Conservation (phyloP, 345 rosid species). For the Salix brachista region DNA sequence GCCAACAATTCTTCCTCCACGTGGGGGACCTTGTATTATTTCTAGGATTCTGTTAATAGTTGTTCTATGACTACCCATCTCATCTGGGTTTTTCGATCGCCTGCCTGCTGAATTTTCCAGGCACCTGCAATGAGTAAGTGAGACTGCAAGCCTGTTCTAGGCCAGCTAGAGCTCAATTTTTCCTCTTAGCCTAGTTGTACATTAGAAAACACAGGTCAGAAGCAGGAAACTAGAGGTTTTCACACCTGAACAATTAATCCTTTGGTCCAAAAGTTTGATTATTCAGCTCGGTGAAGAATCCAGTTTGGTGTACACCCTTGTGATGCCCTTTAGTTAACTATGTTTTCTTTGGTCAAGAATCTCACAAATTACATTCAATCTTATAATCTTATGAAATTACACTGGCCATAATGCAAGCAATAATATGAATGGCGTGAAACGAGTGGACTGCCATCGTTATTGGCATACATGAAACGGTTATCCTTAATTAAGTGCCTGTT, state of each 20-base stretch:
- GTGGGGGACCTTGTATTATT: conserved; percentile 2
- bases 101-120: not conserved
- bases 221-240: conserved; percentile 3
- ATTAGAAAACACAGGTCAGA: not conserved
- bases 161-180: not conserved
- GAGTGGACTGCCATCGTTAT: not conserved
- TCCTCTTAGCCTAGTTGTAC: not conserved
- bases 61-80: not conserved
- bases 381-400: not conserved
- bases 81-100: not conserved
- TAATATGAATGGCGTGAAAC: not conserved
- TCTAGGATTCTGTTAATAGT: conserved; percentile 22
- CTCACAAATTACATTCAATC: not conserved
- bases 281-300: not conserved
- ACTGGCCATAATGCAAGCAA: not conserved
- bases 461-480: not conserved
- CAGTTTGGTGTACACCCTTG: not conserved
- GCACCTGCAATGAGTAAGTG: not conserved
- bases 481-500: too few relatives aligned
- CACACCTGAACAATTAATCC: not conserved
- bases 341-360: not conserved
- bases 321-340: not conserved
- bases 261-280: not conserved
- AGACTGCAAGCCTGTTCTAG: not conserved
- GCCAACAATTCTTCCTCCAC: conserved; percentile 19